Evolutionary conservation across 2,329 filamentous ascomycete species (phyloP).

Genomic region (Neocatenulostroma microsporum): DNA sequence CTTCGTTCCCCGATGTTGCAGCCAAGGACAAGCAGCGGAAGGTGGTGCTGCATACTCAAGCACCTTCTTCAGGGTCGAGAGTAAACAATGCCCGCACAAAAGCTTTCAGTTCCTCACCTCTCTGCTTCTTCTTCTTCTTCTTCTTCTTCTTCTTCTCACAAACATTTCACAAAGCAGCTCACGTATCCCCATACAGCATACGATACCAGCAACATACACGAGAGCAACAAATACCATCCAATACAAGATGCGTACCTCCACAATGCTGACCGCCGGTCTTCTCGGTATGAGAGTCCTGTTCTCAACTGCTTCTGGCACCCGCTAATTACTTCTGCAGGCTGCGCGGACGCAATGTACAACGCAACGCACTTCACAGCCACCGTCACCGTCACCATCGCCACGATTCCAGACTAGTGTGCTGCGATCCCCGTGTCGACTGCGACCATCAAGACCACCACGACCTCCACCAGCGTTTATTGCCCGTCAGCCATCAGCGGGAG

Average conservation of each 20-base stretch:
- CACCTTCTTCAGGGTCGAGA: no score
- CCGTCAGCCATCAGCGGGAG: no score
- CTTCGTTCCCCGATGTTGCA: no score
- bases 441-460: no score
- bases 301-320: neutral
- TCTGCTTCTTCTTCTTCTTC: neutral
- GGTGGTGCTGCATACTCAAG: neutral
- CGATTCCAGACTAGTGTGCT: neutral
- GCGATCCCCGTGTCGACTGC: neutral
- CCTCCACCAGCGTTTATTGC: no score
- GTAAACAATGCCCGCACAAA: no score
- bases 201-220: neutral
- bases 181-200: no score
- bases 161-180: neutral
- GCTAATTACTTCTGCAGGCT: neutral
- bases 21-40: neutral
- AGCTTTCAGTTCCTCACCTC: neutral
- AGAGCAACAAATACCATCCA: constrained; percentile 1
- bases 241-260: neutral
- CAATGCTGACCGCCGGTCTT: neutral
- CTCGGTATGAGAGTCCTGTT: neutral
- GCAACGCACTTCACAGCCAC: no score
- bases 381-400: neutral
- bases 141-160: neutral
- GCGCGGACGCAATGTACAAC: neutral